Percentiles rank a stretch among this genome's conserved stretches.
Conservation (phyloP, 1,284 basidiomycete genomes). For the Rhodotorula sp. region DNA sequence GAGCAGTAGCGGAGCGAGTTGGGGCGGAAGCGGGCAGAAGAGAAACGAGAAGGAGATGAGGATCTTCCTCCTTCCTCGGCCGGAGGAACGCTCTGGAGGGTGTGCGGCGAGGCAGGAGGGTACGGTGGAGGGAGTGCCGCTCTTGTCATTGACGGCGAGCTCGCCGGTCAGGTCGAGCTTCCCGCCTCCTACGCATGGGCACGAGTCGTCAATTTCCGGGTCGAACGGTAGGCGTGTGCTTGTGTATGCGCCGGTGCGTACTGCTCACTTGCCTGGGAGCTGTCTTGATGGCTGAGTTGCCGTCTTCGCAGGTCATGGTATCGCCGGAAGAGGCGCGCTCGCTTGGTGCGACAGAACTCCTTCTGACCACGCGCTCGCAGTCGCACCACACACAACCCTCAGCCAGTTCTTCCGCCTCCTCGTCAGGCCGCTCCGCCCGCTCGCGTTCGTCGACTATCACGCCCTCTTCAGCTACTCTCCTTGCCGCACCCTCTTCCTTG, state of each 20-base stretch:
- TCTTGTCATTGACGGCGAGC: constrained; percentile 22
- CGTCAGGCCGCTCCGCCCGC: background rate
- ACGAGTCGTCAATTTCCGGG: background rate
- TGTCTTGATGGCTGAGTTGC: too few relatives aligned
- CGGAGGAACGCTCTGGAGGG: constrained; percentile 5
- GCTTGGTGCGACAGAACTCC: constrained; percentile 24
- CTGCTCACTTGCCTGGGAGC: too few relatives aligned
- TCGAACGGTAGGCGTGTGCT: background rate
- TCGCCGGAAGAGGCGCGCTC: constrained; percentile 25
- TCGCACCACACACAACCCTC: background rate
- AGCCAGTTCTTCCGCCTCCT: background rate
- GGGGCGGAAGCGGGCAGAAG: background rate
- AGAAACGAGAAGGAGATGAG: background rate
- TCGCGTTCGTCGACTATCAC: constrained; percentile 23
- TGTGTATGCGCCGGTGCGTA: constrained; percentile 33
- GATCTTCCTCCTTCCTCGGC: constrained; percentile 26
- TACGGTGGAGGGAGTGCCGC: constrained; percentile 15
- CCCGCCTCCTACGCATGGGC: constrained; percentile 6
- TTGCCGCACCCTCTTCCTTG: background rate
- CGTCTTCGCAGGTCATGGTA: constrained; percentile 16
- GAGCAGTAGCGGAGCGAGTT: background rate
- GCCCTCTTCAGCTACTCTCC: background rate
- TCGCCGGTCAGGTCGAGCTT: constrained; percentile 24
- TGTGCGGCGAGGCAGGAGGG: background rate
- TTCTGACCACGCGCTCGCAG: background rate